Conservation (phyloP, 2,329 filamentous ascomycete species). For the Myrmaecium sp. region DNA sequence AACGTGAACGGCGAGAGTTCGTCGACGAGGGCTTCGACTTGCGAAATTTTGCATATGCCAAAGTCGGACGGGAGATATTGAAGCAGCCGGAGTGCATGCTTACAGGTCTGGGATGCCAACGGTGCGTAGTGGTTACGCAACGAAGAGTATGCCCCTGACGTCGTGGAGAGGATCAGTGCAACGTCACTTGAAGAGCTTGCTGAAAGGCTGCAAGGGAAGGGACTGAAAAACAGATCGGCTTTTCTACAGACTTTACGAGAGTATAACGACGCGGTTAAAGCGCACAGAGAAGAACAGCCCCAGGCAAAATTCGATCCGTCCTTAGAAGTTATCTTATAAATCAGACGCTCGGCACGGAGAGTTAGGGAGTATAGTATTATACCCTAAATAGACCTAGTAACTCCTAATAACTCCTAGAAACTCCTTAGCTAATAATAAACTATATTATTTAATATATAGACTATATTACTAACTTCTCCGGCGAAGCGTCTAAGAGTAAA, state of each 20-base stretch:
- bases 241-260: slow-evolving; percentile 37
- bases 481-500: too few species aligned
- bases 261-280: slow-evolving; percentile 41
- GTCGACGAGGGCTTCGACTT: slow-evolving; percentile 50
- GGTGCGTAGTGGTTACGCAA: slow-evolving; percentile 35
- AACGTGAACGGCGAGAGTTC: slow-evolving; percentile 41
- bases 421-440: too few species aligned
- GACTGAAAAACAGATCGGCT: slow-evolving; percentile 26
- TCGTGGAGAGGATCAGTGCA: slow-evolving; percentile 36
- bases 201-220: slow-evolving; percentile 27
- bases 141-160: slow-evolving; percentile 46
- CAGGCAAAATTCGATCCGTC: slow-evolving; percentile 39
- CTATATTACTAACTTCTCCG: too few species aligned
- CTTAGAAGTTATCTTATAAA: too few species aligned
- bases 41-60: slow-evolving; percentile 51
- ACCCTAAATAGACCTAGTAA: too few species aligned
- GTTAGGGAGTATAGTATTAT: too few species aligned
- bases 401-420: too few species aligned
- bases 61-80: slow-evolving; percentile 45
- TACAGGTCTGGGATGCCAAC: slow-evolving; percentile 46
- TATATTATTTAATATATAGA: too few species aligned
- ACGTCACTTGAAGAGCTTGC: slow-evolving; percentile 39
- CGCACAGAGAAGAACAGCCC: slow-evolving; percentile 29
- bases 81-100: slow-evolving; percentile 38
- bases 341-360: too few species aligned